Evolutionary conservation across 148 eudicot species (phyloP), one percentile per base, ranked within the genome.

Genomic region (Vaccinium darrowii): DNA sequence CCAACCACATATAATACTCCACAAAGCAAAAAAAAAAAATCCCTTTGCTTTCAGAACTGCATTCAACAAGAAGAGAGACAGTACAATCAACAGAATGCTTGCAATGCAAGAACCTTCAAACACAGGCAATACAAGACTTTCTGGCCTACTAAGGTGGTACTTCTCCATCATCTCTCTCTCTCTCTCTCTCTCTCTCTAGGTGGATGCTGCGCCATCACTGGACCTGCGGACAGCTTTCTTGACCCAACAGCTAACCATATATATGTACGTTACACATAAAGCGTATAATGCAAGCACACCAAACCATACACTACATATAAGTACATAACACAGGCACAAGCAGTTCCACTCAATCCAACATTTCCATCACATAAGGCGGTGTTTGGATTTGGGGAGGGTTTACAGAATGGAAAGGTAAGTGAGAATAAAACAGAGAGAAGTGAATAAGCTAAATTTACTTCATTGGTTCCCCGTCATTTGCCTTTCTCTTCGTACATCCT

Each of bases 81-180:
- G 33, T 5, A 7, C 47, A 0, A 78, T 52, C 43, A 76, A 62
- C 15, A 4, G 85, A 82, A 78, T 78, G 85, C 89, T 76, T 88
- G 14, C 23, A 47, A 54, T 82, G 81, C 81, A 88, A 82, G 89
- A 82, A 82, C 87, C 82, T 88, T 58, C 50, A 75, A 85, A 82
- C 14, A 39, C 74, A 84, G 81, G n/a, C 82, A 87, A 19, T 11
- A 16, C 47, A 57, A 47, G 81, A 57, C 73, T 83, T 43, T 54
- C 54, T 78, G 49, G 27, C 82, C 58, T 36, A 10, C 83, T 19
- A 51, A 62, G 87, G 76, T 82, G 67, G 77, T 27, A 76, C 69
- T 77, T 82, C 84, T 54, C 76, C 63, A 77, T 86, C 87, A 80
- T 23, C 33, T 72, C 58, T 30, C 47, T 8, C 36, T 56, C 6